phyloP scores from a whole-genome alignment of 805 yeast species.

The Nakazawaea peltata region DNA sequence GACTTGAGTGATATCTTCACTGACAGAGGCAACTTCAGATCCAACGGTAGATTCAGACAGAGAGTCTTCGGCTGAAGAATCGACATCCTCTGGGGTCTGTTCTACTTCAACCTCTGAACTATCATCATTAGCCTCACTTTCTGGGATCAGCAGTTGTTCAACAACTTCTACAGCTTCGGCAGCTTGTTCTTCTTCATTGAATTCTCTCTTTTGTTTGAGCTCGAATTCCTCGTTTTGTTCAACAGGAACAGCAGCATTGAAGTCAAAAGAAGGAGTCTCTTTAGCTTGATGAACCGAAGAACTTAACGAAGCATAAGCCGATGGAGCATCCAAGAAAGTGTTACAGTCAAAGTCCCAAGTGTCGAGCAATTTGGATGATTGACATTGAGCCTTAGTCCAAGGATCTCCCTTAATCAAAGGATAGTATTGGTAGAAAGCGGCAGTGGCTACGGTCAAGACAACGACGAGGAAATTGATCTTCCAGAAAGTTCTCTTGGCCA shows the following conservation, averaged over 20 bases:
- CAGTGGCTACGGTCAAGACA: conserved; percentile 41
- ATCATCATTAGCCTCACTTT: conserved; percentile 5
- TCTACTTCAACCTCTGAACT: conserved; percentile 6
- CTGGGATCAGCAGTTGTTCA: conserved; percentile 4
- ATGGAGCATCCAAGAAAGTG: conserved; percentile 32
- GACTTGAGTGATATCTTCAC: too few relatives aligned
- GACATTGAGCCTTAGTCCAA: conserved; percentile 73
- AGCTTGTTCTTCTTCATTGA: conserved; percentile 1
- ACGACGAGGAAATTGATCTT: conserved; percentile 37
- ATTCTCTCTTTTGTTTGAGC: too few relatives aligned
- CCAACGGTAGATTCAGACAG: too few relatives aligned
- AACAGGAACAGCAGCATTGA: conserved; percentile 1
- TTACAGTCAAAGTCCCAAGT: conserved; percentile 90
- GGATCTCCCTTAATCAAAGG: conserved; percentile 71
- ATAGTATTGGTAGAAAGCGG: conserved; percentile 52
- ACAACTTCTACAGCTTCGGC: not conserved
- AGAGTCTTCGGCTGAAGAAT: too few relatives aligned
- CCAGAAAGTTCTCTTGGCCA: conserved; percentile 30
- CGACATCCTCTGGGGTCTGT: too few relatives aligned
- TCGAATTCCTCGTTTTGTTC: conserved; percentile 6
- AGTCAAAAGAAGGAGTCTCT: conserved; percentile 2
- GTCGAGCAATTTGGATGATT: conserved; percentile 44
- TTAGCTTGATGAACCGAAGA: not conserved
- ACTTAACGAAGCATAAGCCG: conserved; percentile 13
- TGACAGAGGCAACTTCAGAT: too few relatives aligned